Percentiles rank a stretch among this genome's conserved stretches.
These are phyloP conservation scores for Calonectria fujianensis DNA, from an alignment of 2,329 filamentous ascomycete genomes.

Conservation along the genomic window DNA sequence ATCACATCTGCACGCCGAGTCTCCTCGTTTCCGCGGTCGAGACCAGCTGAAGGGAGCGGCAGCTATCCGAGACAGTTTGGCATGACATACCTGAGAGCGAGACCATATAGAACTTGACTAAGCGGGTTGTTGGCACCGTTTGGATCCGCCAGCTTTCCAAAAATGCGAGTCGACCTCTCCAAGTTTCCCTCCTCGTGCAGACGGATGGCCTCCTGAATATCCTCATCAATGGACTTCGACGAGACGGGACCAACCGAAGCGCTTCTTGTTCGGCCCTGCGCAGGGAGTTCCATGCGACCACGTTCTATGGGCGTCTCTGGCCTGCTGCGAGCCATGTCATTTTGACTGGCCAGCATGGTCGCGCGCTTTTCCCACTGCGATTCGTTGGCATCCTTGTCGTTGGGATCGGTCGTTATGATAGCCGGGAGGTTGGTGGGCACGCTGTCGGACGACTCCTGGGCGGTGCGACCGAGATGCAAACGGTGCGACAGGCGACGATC, in stretches of 20 bases:
- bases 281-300: slow-evolving; percentile 52
- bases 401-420: slow-evolving; percentile 72
- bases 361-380: slow-evolving; percentile 94
- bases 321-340: slow-evolving; percentile 68
- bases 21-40: slow-evolving; percentile 8
- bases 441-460: slow-evolving; percentile 79
- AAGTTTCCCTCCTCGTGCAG: slow-evolving; percentile 91
- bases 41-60: not conserved
- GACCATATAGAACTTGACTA: slow-evolving; percentile 95
- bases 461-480: slow-evolving; percentile 79
- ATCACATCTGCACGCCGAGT: not conserved
- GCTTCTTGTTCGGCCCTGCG: slow-evolving; percentile 48
- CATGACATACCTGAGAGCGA: slow-evolving; percentile 84
- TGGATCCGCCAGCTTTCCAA: slow-evolving; percentile 88
- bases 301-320: slow-evolving; percentile 60
- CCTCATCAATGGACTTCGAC: slow-evolving; percentile 75
- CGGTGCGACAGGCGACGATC: slow-evolving; percentile 78
- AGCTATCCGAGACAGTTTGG: slow-evolving; percentile 19
- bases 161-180: slow-evolving; percentile 87
- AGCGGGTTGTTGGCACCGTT: slow-evolving; percentile 92
- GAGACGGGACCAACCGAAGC: slow-evolving; percentile 61
- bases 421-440: slow-evolving; percentile 88
- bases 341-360: slow-evolving; percentile 86
- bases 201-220: slow-evolving; percentile 96
- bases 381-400: slow-evolving; percentile 72